phyloP scores from a whole-genome alignment of 192 early-diverging fungal genomes.

The Geranomyces variabilis region DNA sequence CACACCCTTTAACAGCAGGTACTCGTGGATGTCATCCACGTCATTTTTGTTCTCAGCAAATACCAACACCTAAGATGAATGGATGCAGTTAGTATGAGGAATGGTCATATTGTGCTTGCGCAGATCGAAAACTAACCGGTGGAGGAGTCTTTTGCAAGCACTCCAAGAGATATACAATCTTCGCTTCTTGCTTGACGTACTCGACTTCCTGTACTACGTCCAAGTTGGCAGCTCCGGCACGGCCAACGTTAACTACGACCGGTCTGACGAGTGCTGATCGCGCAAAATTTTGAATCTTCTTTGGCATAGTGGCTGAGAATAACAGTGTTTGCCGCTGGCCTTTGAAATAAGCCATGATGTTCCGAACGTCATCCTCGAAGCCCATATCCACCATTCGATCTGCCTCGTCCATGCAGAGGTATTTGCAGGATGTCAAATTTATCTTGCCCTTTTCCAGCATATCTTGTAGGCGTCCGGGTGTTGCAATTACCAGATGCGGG shows the following conservation, averaged over 20 bases:
- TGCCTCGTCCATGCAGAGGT: conserved; percentile 95
- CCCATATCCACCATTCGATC: conserved; percentile 99
- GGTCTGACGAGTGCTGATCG: conserved; percentile 84
- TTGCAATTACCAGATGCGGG: conserved; percentile 93
- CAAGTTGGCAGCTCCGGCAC: conserved; percentile 93
- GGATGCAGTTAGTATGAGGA: background rate
- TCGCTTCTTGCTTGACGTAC: conserved; percentile 94
- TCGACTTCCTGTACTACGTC: conserved; percentile 98
- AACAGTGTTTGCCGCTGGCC: conserved; percentile 93
- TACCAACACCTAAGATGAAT: conserved; percentile 68
- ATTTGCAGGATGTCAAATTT: conserved; percentile 84
- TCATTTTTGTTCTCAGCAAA: conserved; percentile 99
- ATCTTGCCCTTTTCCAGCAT: conserved; percentile 87
- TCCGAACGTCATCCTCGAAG: conserved; percentile 96
- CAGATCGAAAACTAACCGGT: conserved; percentile 58
- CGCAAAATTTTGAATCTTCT: conserved; percentile 98
- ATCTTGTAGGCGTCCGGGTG: conserved; percentile 92
- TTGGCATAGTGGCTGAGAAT: conserved; percentile 96
- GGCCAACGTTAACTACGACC: conserved; percentile 94
- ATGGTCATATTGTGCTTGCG: background rate
- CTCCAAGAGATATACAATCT: conserved; percentile 92
- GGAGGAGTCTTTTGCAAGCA: conserved; percentile 97
- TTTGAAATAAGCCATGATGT: conserved; percentile 94
- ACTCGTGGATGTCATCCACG: conserved; percentile 98
- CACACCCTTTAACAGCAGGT: conserved; percentile 90